Base-by-base conservation (phyloP, 208 protist species). In the Leishmania braziliensis region DNA sequence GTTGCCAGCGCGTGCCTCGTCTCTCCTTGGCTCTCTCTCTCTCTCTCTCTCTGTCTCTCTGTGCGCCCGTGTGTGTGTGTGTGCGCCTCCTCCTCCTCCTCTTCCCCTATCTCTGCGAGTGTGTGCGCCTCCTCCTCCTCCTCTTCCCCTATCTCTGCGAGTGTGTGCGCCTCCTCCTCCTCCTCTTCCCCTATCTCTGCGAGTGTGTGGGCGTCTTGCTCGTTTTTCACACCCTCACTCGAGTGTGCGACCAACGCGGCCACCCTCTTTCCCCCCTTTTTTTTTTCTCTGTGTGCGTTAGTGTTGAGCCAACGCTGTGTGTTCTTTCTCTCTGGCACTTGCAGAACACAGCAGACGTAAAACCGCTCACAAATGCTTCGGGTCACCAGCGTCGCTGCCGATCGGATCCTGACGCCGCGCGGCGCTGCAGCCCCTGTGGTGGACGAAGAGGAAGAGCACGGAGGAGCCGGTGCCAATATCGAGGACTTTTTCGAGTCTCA, bases 391-490 rank as follows among this genome's bases (percentile, higher is more conserved):
- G 68, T 73, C 10, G 39, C 68, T 5, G 23, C 23, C 43, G 68
- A 53, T 50, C 36, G 16, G 43, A n/a, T 33, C 68, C 26, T 73
- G 39, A 73, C 46, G 68, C 43, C 68, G 36, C n/a, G 68, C 39
- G 46, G 68, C 39, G 8, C 68, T 53, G 68, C 68, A 50, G 18
- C 46, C 8, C 46, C 68, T 51, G 68, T 16, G 68, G 18, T n/a
- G 5, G 48, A 60, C 76, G 23, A 77, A 10, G 79, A 78, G 18
- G 79, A 78, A 5, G 73, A 26, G 12, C 10, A 23, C 23, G 58
- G 26, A n/a, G 80, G 46, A 39, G 29, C 74, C 14, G 75, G 26
- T 26, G 29, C 16, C 26, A 20, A 18, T 29, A 33, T n/a, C 63
- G 60, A 72, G 65, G 77, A 51, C 3, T 5, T 50, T 39, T 39